A percentile compares a stretch with the other conserved stretches of the same genome.
phyloP scores from a whole-genome alignment of 2,329 filamentous ascomycete genomes.

The Calonectria naviculata region DNA sequence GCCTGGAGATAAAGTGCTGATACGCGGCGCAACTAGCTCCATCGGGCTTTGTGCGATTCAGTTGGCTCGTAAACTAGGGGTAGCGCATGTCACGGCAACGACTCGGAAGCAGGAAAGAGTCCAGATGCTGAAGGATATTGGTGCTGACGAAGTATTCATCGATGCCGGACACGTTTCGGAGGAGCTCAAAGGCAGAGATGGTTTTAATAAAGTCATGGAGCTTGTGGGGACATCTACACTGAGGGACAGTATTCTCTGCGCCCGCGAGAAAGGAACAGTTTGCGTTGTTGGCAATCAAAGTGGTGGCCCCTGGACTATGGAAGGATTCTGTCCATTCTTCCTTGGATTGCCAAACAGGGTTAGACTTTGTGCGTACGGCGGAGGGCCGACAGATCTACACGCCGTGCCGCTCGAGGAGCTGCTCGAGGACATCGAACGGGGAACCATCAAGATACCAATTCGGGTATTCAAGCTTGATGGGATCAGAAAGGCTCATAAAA shows the following conservation, averaged over 20 bases:
- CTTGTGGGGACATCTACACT: constrained; percentile 6
- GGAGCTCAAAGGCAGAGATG: background rate
- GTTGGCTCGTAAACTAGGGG: constrained; percentile 3
- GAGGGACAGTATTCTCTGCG: constrained; percentile 4
- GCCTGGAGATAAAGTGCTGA: background rate
- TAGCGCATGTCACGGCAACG: background rate
- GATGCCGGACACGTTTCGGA: background rate
- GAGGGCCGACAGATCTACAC: background rate
- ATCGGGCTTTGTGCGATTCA: constrained; percentile 12
- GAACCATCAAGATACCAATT: background rate
- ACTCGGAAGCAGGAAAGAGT: background rate
- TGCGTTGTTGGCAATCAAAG: constrained; percentile 13
- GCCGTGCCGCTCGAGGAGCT: background rate
- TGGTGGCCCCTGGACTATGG: constrained; percentile 5
- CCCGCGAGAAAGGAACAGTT: background rate
- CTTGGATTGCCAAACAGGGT: constrained; percentile 7
- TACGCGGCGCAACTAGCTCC: constrained; percentile 13
- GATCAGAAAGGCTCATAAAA: background rate
- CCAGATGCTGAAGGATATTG: background rate
- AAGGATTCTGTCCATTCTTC: constrained; percentile 14
- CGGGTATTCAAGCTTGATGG: background rate
- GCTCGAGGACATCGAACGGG: background rate
- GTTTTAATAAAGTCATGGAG: constrained; percentile 12
- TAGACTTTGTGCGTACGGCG: constrained; percentile 12
- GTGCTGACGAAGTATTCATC: constrained; percentile 3